These are phyloP conservation scores for Torulaspora globosa DNA, from an alignment of 1,139 yeast species.

Conservation along the genomic window DNA sequence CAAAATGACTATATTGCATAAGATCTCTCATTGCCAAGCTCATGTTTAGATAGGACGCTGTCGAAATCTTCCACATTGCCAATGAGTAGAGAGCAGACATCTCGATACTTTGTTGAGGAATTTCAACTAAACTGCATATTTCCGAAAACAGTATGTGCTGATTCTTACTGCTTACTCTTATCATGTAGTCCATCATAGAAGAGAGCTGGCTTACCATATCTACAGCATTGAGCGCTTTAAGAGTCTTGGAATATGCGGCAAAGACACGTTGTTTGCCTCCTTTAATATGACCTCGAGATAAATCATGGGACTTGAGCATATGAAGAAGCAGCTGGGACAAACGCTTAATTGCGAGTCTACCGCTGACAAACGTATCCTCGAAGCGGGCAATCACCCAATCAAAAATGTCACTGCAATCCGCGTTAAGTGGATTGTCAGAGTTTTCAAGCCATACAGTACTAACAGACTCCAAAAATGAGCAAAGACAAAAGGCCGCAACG, in stretches of 20 bases:
- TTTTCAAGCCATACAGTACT: conserved; percentile 22
- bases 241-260: conserved; percentile 21
- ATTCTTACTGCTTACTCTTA: conserved; percentile 27
- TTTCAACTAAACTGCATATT: conserved; percentile 18
- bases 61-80: conserved; percentile 17
- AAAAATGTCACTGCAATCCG: conserved; percentile 32
- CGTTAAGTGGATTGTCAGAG: conserved; percentile 12
- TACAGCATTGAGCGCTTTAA: conserved; percentile 18
- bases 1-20: conserved; percentile 30
- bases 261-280: conserved; percentile 33
- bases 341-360: conserved; percentile 14
- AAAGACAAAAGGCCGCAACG: conserved; percentile 18
- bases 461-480: conserved; percentile 19
- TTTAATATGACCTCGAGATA: conserved; percentile 17
- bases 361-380: conserved; percentile 26
- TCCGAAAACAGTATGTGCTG: conserved; percentile 30
- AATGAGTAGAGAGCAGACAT: conserved; percentile 22
- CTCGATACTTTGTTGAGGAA: conserved; percentile 25
- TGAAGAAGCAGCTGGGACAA: conserved; percentile 20
- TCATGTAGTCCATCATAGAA: conserved; percentile 23
- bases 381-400: conserved; percentile 31
- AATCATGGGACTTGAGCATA: conserved; percentile 21
- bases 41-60: conserved; percentile 19
- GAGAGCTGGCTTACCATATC: conserved; percentile 11
- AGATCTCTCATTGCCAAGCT: conserved; percentile 17